A percentile compares a stretch with the other conserved stretches of the same genome.
Conservation (phyloP, 306 rosid species). For the Vigna angularis region DNA sequence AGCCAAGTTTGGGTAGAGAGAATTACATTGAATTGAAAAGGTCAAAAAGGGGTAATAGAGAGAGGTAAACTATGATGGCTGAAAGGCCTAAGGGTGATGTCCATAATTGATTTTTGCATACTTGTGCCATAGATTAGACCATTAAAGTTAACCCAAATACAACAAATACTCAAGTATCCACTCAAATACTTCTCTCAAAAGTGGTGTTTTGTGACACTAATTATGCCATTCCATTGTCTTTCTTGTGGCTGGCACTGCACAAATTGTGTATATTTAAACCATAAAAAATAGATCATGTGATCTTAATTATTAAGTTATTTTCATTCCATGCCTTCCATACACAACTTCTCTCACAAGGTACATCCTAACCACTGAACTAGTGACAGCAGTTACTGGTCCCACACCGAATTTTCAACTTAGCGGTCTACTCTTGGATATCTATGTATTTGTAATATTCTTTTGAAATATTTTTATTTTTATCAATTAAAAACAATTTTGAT, state of each 20-base stretch:
- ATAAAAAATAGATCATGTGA: slow-evolving; percentile 43
- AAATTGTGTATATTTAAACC: slow-evolving; percentile 42
- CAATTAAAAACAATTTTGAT: neutral
- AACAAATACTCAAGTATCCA: slow-evolving; percentile 64
- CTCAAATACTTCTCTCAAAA: slow-evolving; percentile 66
- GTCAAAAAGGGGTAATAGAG: slow-evolving; percentile 44
- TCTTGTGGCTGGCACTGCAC: slow-evolving; percentile 55
- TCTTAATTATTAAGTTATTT: slow-evolving; percentile 37
- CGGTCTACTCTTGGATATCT: neutral
- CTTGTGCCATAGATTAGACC: slow-evolving; percentile 28
- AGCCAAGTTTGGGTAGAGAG: slow-evolving; percentile 44
- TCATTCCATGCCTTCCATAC: slow-evolving; percentile 45
- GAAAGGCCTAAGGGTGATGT: slow-evolving; percentile 32
- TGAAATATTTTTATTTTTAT: neutral
- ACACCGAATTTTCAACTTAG: neutral
- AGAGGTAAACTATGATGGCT: slow-evolving; percentile 41
- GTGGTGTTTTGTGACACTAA: slow-evolving; percentile 66
- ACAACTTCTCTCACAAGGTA: slow-evolving; percentile 40
- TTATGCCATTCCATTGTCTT: slow-evolving; percentile 74
- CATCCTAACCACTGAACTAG: slow-evolving; percentile 18
- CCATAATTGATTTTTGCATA: slow-evolving; percentile 19
- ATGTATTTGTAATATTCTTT: neutral
- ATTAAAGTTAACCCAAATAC: slow-evolving; percentile 43
- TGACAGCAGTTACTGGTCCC: slow-evolving; percentile 38
- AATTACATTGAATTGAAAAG: slow-evolving; percentile 22